A percentile compares a stretch with the other conserved stretches of the same genome.
These are phyloP conservation scores for Stephania japonica DNA, from an alignment of 164 flowering plant genomes.

Conservation along the genomic window DNA sequence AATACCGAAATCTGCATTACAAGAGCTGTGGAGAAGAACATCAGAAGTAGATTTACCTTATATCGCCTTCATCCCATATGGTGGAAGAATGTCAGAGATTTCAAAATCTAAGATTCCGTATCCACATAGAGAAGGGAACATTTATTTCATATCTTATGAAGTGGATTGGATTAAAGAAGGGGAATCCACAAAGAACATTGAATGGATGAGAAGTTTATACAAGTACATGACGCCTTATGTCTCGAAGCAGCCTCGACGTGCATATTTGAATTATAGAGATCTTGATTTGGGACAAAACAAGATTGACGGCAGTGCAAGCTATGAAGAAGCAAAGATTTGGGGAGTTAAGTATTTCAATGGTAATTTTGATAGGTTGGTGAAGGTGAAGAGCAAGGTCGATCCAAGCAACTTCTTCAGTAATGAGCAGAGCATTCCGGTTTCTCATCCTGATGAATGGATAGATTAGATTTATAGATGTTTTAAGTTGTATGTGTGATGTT, in stretches of 20 bases:
- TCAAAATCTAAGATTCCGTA: neutral
- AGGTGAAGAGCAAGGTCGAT: slow-evolving; percentile 33
- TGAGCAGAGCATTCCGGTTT: slow-evolving; percentile 9
- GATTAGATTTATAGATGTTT: no score
- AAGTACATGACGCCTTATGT: slow-evolving; percentile 3
- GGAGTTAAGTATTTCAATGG: no score
- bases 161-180: neutral
- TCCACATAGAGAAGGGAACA: no score
- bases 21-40: neutral
- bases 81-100: slow-evolving; percentile 3
- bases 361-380: slow-evolving; percentile 32
- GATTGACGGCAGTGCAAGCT: no score
- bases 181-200: neutral
- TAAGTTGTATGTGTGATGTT: no score
- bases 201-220: neutral
- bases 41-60: neutral
- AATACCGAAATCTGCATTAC: neutral
- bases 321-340: no score
- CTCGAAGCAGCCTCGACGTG: neutral
- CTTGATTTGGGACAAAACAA: slow-evolving; percentile 10
- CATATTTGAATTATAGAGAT: slow-evolving; percentile 6
- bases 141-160: neutral
- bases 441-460: no score
- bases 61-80: neutral
- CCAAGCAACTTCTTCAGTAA: slow-evolving; percentile 32